Base-by-base conservation (phyloP, 2,329 filamentous ascomycete genomes). In the Capronia epimyces region DNA sequence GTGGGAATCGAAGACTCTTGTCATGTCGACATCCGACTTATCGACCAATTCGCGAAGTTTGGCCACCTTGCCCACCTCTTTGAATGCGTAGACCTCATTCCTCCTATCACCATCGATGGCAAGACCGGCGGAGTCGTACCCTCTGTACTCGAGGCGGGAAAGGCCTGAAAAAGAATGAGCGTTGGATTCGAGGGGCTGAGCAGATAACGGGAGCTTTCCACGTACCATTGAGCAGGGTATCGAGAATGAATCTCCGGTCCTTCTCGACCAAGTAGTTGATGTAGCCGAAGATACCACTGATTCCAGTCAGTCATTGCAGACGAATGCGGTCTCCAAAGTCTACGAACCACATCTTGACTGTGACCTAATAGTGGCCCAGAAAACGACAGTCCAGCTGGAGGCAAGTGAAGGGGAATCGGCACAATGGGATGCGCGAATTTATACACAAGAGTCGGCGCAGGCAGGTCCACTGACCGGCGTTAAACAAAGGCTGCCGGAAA, bases 241-340 rank as follows among this genome's bases (percentile, higher is more conserved):
- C 84, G 68, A 97, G 80, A 71, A 97, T 95, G 76, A 86, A 94
- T 75, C 88, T 90, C 71, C 93, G 83, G 77, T 97, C 91, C 82
- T 95, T 96, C 81, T 97, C 93, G 70, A 97, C 89, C 71, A 97
- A 78, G 76, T 97, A 97, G 79, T 97, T 97, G 78, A 97, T 88
- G 80, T 97, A 97, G 66, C 91, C 91, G 77, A 97, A 94, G 74
- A 93, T 94, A 72, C 88, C 88, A 84, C 87, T 91, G 60, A n/a
- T 40, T 10, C 29, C 13, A 7, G 39, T 49, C 24, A 34, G 49
- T 48, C 37, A 50, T 25, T 34, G 41, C 10, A 9, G 13, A 1
- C 22, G n/a, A 8, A 29, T n/a, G 9, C 10, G 18, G 27, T 29
- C 2, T 5, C 7, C 5, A 24, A 22, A 3, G 24, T 27, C 21